phyloP scores from a whole-genome alignment of 495 filamentous ascomycete species.

The Tirmania nivea region DNA sequence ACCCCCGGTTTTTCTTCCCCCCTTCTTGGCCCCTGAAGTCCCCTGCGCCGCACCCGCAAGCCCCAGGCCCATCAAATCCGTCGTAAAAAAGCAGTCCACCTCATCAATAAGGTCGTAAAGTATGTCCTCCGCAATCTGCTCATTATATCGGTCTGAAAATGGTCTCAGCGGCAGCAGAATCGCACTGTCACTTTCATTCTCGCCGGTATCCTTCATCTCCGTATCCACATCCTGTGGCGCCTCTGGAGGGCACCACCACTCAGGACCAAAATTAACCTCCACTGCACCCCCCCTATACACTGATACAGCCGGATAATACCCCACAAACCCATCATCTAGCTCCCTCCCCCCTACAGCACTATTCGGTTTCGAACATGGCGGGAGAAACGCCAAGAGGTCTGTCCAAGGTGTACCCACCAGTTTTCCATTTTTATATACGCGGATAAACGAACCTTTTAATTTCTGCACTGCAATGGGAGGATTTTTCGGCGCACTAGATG shows the following conservation, averaged over 20 bases:
- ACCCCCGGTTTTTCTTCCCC: slow-evolving; percentile 20
- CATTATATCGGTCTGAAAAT: slow-evolving; percentile 62
- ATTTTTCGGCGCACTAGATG: slow-evolving; percentile 27
- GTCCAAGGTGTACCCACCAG: slow-evolving; percentile 73
- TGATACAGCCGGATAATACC: slow-evolving; percentile 85
- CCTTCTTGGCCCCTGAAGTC: slow-evolving; percentile 6
- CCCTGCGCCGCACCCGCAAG: neutral
- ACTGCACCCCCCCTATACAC: slow-evolving; percentile 80
- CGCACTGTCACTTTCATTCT: slow-evolving; percentile 4
- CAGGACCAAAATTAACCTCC: slow-evolving; percentile 72
- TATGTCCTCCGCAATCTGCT: slow-evolving; percentile 90
- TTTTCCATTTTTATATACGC: slow-evolving; percentile 77
- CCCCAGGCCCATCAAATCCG: slow-evolving; percentile 19
- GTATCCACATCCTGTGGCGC: slow-evolving; percentile 21
- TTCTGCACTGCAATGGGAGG: slow-evolving; percentile 39
- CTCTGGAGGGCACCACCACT: slow-evolving; percentile 74
- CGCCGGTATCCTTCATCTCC: slow-evolving; percentile 25
- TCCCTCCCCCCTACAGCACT: slow-evolving; percentile 53
- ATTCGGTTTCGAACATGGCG: slow-evolving; percentile 66
- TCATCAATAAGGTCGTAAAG: slow-evolving; percentile 84
- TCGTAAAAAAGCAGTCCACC: slow-evolving; percentile 55
- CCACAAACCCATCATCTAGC: slow-evolving; percentile 80
- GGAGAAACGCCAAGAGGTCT: slow-evolving; percentile 75
- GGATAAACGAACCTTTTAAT: slow-evolving; percentile 65
- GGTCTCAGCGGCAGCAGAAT: slow-evolving; percentile 24